Base-by-base conservation (phyloP, 257 asterid species). In the Ballota nigra region DNA sequence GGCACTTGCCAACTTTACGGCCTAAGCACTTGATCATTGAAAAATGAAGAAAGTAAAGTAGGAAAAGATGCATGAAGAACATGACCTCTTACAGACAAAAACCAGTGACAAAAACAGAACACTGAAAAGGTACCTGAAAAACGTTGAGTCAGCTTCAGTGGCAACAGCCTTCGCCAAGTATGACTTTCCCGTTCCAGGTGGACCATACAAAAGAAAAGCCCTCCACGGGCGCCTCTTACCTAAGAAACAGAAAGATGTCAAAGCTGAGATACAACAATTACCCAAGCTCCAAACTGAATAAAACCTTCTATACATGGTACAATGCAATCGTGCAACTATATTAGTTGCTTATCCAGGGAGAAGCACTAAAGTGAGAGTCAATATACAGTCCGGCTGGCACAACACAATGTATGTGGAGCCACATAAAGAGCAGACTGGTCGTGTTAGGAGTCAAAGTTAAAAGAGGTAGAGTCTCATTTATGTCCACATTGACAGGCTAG, bases 131-230 rank as follows among this genome's bases (percentile, higher is more conserved):
- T 74, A 92, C 99, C 99, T 95, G 84, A 86, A 94, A 78, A 94
- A 94, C 0, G 99, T 94, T 10, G 99, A 94, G 75, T 94, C 99
- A 5, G 98, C 99, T 85, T 94, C 99, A 12, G 99, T 94, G 70
- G 99, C 99, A 80, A 94, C 99, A 74, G 99, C 99, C 84, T 94
- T 94, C 34, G 99, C 99, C 79, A 94, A 77, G 86, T 91, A 94
- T 58, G 99, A 94, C 83, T 94, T 94, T 72, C 99, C 99, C 0
- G 98, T 94, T 71, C 97, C 99, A 51, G 99, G 99, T 33, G 99
- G 99, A 75, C 99, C 99, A 70, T 94, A 94, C 73, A 94, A 86
- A 77, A 94, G 98, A 80, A 94, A 94, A 57, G 99, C 99, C 78
- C 96, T 89, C 99, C 99, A 94, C 3, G 99, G 99, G 15, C 95